Base-by-base conservation (phyloP, 768 basidiomycete genomes). In the Suillus americanus region DNA sequence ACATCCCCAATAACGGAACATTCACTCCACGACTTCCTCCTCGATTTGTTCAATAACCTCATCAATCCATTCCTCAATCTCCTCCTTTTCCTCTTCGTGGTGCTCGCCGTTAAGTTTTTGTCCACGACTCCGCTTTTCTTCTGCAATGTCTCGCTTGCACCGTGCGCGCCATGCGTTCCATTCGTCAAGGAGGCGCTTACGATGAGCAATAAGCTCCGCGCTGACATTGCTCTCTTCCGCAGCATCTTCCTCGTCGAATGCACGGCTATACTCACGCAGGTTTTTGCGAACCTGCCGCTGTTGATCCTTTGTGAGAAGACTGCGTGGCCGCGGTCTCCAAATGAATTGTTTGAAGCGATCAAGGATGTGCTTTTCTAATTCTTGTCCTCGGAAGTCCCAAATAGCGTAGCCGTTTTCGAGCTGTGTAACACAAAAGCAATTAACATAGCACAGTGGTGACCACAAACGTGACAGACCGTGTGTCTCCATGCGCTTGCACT, bases 321-420 rank as follows among this genome's bases (percentile, higher is more conserved):
- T 91, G 13, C 88, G 86, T 5, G 97, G 94, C n/a, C 97, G 90
- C 30, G 97, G 96, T 41, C 97, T 89, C 97, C 97, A 99, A 66
- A 98, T 86, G 79, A 99, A 95, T 77, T 99, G 97, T 82, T 99
- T 99, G 86, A 99, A 99, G 63, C 91, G 88, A 74, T 99, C 97
- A 67, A 91, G 82, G 64, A 95, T 87, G 60, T 90, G 89, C 74
- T 93, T 92, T 74, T 91, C 85, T n/a, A 95, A 82, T 75, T 97
- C 94, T 76, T 94, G 90, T n/a, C 97, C 97, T 61, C 91, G 91
- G 86, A 97, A 98, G 79, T 99, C 96, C 95, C 96, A 99, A 69
- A 99, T 88, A 12, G 90, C 90, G 74, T 89, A 99, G 41, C 97
- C 97, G 65, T 98, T 94, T 76, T 99, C 97, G 66, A 98, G 87